Conservation (phyloP, 768 basidiomycete species). For the Megacollybia marginata region DNA sequence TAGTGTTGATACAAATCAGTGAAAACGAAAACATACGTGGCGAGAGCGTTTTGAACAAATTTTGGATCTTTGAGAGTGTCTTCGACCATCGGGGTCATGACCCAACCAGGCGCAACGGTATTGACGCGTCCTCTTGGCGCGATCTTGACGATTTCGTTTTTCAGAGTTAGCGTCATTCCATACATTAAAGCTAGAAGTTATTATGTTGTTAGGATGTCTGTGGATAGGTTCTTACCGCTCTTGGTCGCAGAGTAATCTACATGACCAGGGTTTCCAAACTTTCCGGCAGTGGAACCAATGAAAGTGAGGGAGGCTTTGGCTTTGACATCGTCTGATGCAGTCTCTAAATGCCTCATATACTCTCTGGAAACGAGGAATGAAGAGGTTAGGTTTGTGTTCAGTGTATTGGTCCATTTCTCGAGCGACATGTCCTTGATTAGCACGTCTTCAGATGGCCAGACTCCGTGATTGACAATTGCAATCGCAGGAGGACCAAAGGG, state of each 20-base stretch:
- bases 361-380: too few species aligned
- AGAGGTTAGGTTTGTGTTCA: slow-evolving; percentile 43
- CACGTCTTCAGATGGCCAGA: slow-evolving; percentile 38
- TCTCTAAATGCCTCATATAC: too few species aligned
- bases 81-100: slow-evolving; percentile 56
- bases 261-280: slow-evolving; percentile 63
- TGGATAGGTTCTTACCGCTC: too few species aligned
- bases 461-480: slow-evolving; percentile 55
- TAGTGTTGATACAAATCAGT: background rate
- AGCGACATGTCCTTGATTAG: too few species aligned
- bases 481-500: slow-evolving; percentile 51
- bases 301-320: slow-evolving; percentile 55
- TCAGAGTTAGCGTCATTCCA: slow-evolving; percentile 57
- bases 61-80: slow-evolving; percentile 47
- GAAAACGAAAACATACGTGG: slow-evolving; percentile 47
- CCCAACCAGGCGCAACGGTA: slow-evolving; percentile 63
- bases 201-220: slow-evolving; percentile 67
- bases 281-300: slow-evolving; percentile 67
- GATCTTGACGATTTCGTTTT: too few species aligned
- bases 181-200: slow-evolving; percentile 64
- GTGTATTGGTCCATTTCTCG: slow-evolving; percentile 42
- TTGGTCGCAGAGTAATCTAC: too few species aligned
- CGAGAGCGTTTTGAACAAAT: slow-evolving; percentile 50
- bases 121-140: slow-evolving; percentile 67
- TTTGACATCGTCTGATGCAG: slow-evolving; percentile 34